A percentile compares a stretch with the other conserved stretches of the same genome.
Evolutionary conservation across 2,329 filamentous ascomycete species (phyloP).

Genomic region (Penicillium polonicum): DNA sequence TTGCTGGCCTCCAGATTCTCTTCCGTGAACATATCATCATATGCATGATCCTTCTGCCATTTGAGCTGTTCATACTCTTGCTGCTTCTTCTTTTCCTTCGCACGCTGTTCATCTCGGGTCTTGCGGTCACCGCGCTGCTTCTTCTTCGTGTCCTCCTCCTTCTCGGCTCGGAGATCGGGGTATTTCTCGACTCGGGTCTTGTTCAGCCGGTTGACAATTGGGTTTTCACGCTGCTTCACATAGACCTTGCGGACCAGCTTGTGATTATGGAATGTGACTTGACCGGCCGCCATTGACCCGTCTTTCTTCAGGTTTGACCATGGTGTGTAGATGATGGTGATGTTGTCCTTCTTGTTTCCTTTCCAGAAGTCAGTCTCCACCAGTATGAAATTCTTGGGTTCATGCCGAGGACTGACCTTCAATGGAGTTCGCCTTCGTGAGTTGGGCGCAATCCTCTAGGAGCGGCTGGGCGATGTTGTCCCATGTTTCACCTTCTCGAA

Average conservation of each 20-base stretch:
- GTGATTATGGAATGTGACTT: conserved; percentile 89
- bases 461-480: conserved; percentile 73
- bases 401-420: conserved; percentile 61
- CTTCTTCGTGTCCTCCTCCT: conserved; percentile 71
- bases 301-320: conserved; percentile 97
- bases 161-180: conserved; percentile 79
- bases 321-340: conserved; percentile 95
- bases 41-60: conserved; percentile 95
- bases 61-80: conserved; percentile 86
- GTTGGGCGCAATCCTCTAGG: conserved; percentile 84
- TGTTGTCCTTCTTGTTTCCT: conserved; percentile 98
- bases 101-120: conserved; percentile 40
- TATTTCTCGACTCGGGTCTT: conserved; percentile 90
- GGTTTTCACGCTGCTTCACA: conserved; percentile 77
- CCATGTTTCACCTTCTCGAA: conserved; percentile 77
- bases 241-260: conserved; percentile 80
- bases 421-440: conserved; percentile 98
- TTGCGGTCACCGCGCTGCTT: conserved; percentile 66
- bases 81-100: conserved; percentile 44
- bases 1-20: conserved; percentile 74
- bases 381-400: neutral
- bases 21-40: conserved; percentile 86
- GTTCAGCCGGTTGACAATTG: conserved; percentile 94
- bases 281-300: conserved; percentile 90
- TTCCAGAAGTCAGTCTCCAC: conserved; percentile 17